A percentile compares a stretch with the other conserved stretches of the same genome.
Conservation (phyloP, 2,329 filamentous ascomycete species). For the Teratosphaeria pseudoeucalypti region DNA sequence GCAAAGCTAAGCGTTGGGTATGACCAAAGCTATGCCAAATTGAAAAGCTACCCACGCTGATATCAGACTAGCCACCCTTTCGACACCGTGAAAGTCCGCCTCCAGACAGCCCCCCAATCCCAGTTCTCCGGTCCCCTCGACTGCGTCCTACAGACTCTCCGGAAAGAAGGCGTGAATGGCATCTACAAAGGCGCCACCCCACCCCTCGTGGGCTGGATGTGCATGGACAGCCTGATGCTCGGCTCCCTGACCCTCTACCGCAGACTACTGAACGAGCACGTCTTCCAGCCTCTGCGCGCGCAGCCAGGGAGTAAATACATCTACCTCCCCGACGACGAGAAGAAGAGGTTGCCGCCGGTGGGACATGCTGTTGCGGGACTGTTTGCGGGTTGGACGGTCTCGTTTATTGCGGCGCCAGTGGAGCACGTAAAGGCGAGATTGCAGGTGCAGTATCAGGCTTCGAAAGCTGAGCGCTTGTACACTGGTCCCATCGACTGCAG, state of each 20-base stretch:
- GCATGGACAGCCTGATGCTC: conserved; percentile 91
- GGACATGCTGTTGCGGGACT: conserved; percentile 85
- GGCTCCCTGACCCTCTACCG: conserved; percentile 87
- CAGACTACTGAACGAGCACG: conserved; percentile 65
- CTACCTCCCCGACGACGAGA: conserved; percentile 22
- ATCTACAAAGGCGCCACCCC: conserved; percentile 81
- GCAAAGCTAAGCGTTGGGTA: conserved; percentile 69
- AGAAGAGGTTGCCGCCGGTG: conserved; percentile 53
- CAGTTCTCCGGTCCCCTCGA: conserved; percentile 81
- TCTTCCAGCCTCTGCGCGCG: conserved; percentile 51
- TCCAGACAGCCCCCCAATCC: conserved; percentile 69
- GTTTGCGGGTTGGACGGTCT: conserved; percentile 79
- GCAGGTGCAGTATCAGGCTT: conserved; percentile 83
- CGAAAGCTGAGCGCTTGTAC: conserved; percentile 69
- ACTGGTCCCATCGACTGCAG: conserved; percentile 78
- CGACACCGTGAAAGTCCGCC: conserved; percentile 91
- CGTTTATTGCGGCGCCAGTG: conserved; percentile 83
- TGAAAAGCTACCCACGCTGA: not conserved
- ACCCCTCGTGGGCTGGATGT: conserved; percentile 93
- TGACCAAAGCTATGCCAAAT: conserved; percentile 13
- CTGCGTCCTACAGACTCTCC: conserved; percentile 73
- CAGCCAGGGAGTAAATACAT: conserved; percentile 10
- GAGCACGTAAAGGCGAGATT: conserved; percentile 92
- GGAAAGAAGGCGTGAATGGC: conserved; percentile 72
- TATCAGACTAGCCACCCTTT: conserved; percentile 55